Percentiles rank a stretch among this genome's conserved stretches.
Evolutionary conservation across 2,329 filamentous ascomycete species (phyloP).

Genomic region (Ophiobolus disseminans): DNA sequence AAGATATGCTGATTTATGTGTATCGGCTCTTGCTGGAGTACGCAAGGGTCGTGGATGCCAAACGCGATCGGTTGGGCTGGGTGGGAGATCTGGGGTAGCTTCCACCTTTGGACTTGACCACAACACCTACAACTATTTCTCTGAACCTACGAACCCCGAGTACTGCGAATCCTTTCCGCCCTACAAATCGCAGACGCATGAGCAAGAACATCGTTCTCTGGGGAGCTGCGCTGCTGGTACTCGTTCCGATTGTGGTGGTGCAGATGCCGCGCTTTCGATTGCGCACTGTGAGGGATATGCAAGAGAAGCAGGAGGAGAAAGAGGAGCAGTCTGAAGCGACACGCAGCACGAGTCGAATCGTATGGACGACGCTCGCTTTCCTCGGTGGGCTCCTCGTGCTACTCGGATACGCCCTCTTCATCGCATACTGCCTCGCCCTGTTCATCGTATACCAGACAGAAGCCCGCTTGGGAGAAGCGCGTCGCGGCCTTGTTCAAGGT

Average conservation of each 20-base stretch:
- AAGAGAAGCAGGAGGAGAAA: not conserved
- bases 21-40: slow-evolving; percentile 62
- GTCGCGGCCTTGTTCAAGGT: slow-evolving; percentile 29
- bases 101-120: not conserved
- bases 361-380: slow-evolving; percentile 9
- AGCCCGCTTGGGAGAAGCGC: slow-evolving; percentile 30
- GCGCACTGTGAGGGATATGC: not conserved
- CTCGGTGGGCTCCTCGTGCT: slow-evolving; percentile 22
- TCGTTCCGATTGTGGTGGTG: too few relatives aligned
- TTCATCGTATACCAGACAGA: slow-evolving; percentile 42
- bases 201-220: too few relatives aligned
- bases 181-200: too few relatives aligned
- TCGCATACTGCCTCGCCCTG: slow-evolving; percentile 36
- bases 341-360: not conserved
- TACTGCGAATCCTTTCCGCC: too few relatives aligned
- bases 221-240: too few relatives aligned
- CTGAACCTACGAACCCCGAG: not conserved
- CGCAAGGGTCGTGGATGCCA: slow-evolving; percentile 52
- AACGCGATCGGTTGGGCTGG: slow-evolving; percentile 51
- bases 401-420: slow-evolving; percentile 28
- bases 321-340: too few relatives aligned
- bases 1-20: slow-evolving; percentile 77
- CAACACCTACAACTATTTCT: not conserved
- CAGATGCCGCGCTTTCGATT: too few relatives aligned
- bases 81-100: slow-evolving; percentile 30